Evolutionary conservation across 2,329 filamentous ascomycete species (phyloP), one percentile per base, ranked within the genome.

Genomic region (Alternaria arborescens): DNA sequence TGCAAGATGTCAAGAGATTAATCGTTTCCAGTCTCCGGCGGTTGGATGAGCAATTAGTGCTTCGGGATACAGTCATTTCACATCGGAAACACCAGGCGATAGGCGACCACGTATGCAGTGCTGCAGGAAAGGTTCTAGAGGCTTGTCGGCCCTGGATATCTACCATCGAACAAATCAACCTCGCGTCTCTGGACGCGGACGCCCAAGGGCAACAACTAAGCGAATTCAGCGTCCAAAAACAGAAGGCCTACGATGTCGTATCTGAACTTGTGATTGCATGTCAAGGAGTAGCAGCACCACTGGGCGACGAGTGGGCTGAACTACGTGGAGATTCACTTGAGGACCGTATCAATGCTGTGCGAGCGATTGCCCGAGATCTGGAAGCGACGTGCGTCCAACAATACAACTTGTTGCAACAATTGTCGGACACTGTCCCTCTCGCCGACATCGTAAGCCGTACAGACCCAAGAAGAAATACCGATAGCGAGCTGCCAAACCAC

Each of bases 281-380:
- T 72, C 95, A 99, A 79, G 89, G 91, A 24, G 91, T 98, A n/a
- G 92, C 93, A 6, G 92, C 92, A 8, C 95, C 95, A 6, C 80
- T 99, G 43, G 92, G 91, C 8, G 95, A 99, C 75, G 95, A 99
- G 80, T 99, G 95, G 95, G 88, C 94, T 4, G 93, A 97, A 76
- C 84, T 94, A n/a, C 89, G 93, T 43, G 93, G 93, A 2, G 93
- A 97, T 75, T 91, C 94, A 8, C 83, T 99, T 30, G 94, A 97
- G 73, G 92, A 92, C 67, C 89, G 95, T 22, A 80, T 98, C 26
- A 91, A 91, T 65, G 90, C 91, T 64, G 93, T 97, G 60, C 88
- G 91, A 53, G 85, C 88, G 60, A 91, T 92, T 62, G 88, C 90
- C 10, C 88, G 91, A 69, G 91, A 94, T 47, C 83, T 99, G 18